Evolutionary conservation across 768 basidiomycete genomes (phyloP), one percentile per base, ranked within the genome.

Genomic region (Trichaptum fuscoviolaceum): DNA sequence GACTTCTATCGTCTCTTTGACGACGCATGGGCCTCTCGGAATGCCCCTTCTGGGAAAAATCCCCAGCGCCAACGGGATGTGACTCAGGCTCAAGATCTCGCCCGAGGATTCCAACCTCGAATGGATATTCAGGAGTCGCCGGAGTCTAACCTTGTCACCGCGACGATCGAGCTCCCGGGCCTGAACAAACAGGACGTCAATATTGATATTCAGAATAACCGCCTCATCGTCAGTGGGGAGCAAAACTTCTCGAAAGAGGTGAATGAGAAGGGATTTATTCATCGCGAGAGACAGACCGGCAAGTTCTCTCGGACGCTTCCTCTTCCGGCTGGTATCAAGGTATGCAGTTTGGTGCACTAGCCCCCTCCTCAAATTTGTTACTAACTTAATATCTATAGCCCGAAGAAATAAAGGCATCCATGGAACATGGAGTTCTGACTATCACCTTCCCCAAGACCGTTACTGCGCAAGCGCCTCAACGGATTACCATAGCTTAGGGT

Each of bases 91-190:
- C 42, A 52, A 20, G 42, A 52, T 5, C 15, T 52, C 15, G 20
- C 42, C 15, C 42, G 42, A 6, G 42, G 42, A 20, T 52, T 6
- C 42, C 42, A 52, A 52, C 42, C 10, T 63, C 82, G 79, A 58
- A 70, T 86, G 77, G 80, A 87, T 68, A 65, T 87, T 1, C 76
- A 81, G 63, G 83, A 85, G 70, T 76, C 80, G 63, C 68, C 76
- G 18, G 77, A 78, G 0, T 70, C 71, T 20, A 80, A 81, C 67
- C 66, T 69, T n/a, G 80, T 85, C 30, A 83, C 81, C 1, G 84
- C 83, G 10, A 80, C 80, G 7, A 83, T 87, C 66, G 87, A 87
- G 69, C 73, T 85, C 1, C 85, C 86, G 5, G 85, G 86, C 8
- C 71, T 86, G 64, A 81, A 77, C 63, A 82, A 83, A 64, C 79